Conservation (phyloP, 345 rosid genomes). For the Pistacia atlantica region DNA sequence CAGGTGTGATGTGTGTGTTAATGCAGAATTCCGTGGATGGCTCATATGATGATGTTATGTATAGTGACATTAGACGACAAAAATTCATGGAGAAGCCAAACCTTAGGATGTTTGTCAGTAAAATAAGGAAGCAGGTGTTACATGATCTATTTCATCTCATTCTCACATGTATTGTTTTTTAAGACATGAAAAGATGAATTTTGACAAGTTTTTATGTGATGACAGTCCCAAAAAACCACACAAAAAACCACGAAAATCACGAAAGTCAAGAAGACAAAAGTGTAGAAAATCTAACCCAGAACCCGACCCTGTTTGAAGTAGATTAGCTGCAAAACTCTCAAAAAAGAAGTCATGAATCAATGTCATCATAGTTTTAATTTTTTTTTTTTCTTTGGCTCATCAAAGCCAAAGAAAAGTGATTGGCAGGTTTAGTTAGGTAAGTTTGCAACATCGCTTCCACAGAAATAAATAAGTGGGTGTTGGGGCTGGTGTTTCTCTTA, state of each 20-base stretch:
- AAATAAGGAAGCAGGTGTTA: no score
- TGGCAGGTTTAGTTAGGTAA: no score
- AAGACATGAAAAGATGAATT: no score
- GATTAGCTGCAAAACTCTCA: constrained; percentile 46
- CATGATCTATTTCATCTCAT: no score
- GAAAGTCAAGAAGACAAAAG: constrained; percentile 26
- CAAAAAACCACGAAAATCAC: constrained; percentile 9
- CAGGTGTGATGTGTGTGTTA: constrained; percentile 84
- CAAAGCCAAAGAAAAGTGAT: no score
- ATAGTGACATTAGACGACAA: constrained; percentile 20
- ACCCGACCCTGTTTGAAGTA: constrained; percentile 41
- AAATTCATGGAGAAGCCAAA: no score
- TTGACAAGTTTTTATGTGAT: constrained; percentile 11
- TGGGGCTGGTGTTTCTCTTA: no score
- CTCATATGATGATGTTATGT: constrained; percentile 39
- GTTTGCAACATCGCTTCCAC: no score
- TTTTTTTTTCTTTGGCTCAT: background rate
- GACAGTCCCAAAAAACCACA: constrained; percentile 51
- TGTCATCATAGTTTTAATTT: background rate
- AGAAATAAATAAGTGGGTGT: no score
- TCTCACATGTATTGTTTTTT: no score
- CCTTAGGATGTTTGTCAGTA: no score
- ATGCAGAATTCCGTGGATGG: constrained; percentile 31
- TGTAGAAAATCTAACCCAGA: constrained; percentile 31
- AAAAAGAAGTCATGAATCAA: constrained; percentile 25